Evolutionary conservation across 257 asterid species (phyloP).

Genomic region (Nicotiana attenuata): DNA sequence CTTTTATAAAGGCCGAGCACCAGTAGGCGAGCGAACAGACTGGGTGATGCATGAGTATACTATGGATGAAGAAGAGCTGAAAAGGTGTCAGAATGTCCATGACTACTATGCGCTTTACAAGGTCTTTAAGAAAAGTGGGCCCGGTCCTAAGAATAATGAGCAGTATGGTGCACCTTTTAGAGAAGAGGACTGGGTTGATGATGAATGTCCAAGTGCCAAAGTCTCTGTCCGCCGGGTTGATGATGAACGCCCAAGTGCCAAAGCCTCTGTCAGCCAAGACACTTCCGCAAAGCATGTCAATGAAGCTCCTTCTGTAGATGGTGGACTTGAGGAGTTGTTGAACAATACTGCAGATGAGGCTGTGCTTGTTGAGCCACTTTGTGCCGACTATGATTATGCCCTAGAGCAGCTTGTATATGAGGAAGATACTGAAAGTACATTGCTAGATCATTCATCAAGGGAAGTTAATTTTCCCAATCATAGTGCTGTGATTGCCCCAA

Average conservation of each 20-base stretch:
- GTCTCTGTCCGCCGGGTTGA: conserved; percentile 27
- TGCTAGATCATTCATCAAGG: conserved; percentile 30
- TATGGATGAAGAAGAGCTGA: conserved; percentile 75
- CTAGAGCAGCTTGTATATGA: conserved; percentile 31
- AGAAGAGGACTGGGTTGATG: conserved; percentile 91
- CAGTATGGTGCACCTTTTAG: conserved; percentile 88
- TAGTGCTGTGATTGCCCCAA: conserved; percentile 10
- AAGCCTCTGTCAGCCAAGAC: conserved; percentile 21
- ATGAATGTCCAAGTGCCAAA: conserved; percentile 27
- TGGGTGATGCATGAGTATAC: conserved; percentile 35
- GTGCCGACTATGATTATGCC: conserved; percentile 22
- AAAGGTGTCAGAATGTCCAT: conserved; percentile 40
- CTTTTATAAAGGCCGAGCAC: conserved; percentile 21
- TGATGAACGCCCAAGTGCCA: conserved; percentile 34
- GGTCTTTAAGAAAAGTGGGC: conserved; percentile 88
- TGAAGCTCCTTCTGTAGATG: conserved; percentile 15
- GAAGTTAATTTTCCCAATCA: conserved; percentile 22
- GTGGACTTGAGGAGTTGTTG: conserved; percentile 52
- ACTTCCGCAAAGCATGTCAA: conserved; percentile 17
- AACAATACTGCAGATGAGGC: conserved; percentile 37
- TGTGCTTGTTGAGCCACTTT: conserved; percentile 22
- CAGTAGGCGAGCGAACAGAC: conserved; percentile 16
- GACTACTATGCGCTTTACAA: conserved; percentile 84
- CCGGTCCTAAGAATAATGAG: conserved; percentile 96
- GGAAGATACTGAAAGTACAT: conserved; percentile 33